A percentile compares a stretch with the other conserved stretches of the same genome.
Evolutionary conservation across 2,329 filamentous ascomycete species (phyloP).

Genomic region (Aspergillus udagawae): DNA sequence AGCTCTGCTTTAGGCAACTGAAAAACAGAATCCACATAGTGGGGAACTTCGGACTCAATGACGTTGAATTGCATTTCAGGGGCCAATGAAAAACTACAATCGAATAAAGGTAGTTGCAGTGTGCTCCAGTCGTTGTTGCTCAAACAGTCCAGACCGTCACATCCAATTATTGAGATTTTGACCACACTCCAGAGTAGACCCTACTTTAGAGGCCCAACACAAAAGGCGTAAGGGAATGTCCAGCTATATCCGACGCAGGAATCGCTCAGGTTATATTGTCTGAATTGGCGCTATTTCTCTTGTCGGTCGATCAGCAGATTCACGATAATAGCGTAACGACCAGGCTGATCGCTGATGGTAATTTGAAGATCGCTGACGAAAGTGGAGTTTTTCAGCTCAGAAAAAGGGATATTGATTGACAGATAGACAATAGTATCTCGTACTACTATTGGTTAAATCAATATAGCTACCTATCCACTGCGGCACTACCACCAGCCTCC

Average conservation of each 20-base stretch:
- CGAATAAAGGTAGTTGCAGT: neutral
- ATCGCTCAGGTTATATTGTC: neutral
- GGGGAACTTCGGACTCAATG: neutral
- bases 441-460: neutral
- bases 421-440: neutral
- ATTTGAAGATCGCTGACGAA: neutral
- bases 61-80: neutral
- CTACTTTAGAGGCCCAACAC: neutral
- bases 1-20: neutral
- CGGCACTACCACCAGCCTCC: too few relatives aligned
- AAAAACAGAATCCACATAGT: neutral
- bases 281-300: too few relatives aligned
- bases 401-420: neutral
- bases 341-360: too few relatives aligned
- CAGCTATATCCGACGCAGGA: neutral
- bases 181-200: neutral
- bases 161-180: neutral
- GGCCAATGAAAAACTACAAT: neutral
- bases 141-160: neutral
- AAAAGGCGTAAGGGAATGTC: neutral
- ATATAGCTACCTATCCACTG: too few relatives aligned
- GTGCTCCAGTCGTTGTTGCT: neutral
- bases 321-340: neutral
- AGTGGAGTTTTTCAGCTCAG: neutral
- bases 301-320: neutral